A percentile compares a stretch with the other conserved stretches of the same genome.
Conservation (phyloP, 306 rosid species). For the Betula pendula region DNA sequence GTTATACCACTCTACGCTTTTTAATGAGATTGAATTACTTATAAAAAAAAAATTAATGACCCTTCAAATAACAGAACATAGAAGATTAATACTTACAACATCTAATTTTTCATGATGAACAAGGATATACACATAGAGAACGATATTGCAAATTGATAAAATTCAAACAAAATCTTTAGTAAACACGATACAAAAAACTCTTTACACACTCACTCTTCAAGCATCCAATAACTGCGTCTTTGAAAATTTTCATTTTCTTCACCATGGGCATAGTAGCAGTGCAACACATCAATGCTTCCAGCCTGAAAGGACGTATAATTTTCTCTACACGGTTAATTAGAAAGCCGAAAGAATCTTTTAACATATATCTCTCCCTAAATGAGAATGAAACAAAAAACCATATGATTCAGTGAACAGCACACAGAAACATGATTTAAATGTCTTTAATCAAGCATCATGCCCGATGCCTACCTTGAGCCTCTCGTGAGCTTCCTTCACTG, state of each 20-base stretch:
- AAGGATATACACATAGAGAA: background rate
- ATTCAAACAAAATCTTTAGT: background rate
- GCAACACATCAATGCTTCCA: constrained; percentile 79
- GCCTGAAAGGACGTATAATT: constrained; percentile 44
- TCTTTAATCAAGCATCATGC: background rate
- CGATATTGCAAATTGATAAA: constrained; percentile 13
- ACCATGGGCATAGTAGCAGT: constrained; percentile 93
- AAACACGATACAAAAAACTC: constrained; percentile 1
- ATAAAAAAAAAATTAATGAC: too few species aligned
- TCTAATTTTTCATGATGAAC: background rate
- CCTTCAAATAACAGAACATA: constrained; percentile 5
- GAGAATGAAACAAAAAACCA: constrained; percentile 1
- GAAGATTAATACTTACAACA: background rate
- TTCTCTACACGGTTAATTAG: constrained; percentile 20
- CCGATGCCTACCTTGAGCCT: constrained; percentile 69
- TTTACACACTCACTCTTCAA: constrained; percentile 71
- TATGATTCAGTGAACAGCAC: constrained; percentile 10
- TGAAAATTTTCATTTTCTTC: constrained; percentile 78
- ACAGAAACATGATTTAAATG: background rate
- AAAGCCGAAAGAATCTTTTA: constrained; percentile 13
- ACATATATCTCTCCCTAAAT: constrained; percentile 21
- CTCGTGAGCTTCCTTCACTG: constrained; percentile 93
- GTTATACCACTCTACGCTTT: too few species aligned
- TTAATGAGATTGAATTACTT: too few species aligned
- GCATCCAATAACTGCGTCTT: constrained; percentile 93